Percentiles rank a stretch among this genome's conserved stretches.
Evolutionary conservation across 345 rosid species (phyloP).

Genomic region (Eucalyptus erythrocorys): DNA sequence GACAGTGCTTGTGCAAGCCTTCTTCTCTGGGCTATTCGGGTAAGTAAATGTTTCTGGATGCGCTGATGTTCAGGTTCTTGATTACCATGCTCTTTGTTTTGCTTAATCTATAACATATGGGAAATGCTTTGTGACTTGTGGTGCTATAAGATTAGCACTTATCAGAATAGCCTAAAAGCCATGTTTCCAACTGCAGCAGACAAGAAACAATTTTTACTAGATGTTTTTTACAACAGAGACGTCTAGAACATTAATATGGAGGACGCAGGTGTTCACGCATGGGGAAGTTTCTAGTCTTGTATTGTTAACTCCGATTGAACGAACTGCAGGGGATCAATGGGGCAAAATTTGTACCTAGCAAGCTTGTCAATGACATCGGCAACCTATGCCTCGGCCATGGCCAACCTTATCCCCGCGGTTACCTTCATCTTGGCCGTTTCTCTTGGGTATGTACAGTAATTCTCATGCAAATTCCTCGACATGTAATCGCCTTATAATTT

Average conservation of each 20-base stretch:
- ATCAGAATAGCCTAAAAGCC: not conserved
- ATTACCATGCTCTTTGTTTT: not conserved
- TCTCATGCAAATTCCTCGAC: not conserved
- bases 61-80: not conserved
- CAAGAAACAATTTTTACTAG: not conserved
- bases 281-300: not conserved
- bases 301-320: not conserved
- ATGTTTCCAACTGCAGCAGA: not conserved
- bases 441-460: not conserved
- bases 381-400: not conserved
- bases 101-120: not conserved
- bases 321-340: not conserved
- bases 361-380: not conserved
- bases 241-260: not conserved
- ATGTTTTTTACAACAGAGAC: not conserved
- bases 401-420: not conserved
- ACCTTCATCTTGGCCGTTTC: not conserved
- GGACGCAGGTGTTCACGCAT: not conserved
- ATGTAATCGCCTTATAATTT: not conserved
- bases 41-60: not conserved
- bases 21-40: conserved; percentile 46
- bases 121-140: not conserved
- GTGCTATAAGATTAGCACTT: not conserved
- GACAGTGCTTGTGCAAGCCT: conserved; percentile 25
- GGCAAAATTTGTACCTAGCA: not conserved